These are phyloP conservation scores for Austroboletus olivaceoglutinosus DNA, from an alignment of 1,284 basidiomycete species.

Conservation along the genomic window DNA sequence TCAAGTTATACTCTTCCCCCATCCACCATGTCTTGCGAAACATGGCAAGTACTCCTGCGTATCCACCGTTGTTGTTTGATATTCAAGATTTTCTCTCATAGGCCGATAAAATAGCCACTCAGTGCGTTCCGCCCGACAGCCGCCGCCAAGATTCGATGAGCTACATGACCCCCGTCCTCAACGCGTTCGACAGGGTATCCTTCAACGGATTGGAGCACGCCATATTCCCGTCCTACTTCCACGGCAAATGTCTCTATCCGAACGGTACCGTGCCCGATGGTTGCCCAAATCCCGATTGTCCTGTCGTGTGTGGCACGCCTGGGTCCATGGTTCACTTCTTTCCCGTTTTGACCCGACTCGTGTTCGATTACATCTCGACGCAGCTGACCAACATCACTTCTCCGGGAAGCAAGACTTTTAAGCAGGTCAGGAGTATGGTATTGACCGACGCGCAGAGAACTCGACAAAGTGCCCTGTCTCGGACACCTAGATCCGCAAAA, in stretches of 20 bases:
- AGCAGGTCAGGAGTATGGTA: conserved; percentile 41
- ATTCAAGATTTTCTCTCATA: conserved; percentile 14
- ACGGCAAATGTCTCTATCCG: conserved; percentile 65
- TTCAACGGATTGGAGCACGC: conserved; percentile 45
- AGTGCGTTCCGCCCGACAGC: conserved; percentile 36
- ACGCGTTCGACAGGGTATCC: conserved; percentile 44
- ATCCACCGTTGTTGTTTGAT: neutral
- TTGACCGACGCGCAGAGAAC: conserved; percentile 21
- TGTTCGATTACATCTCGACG: conserved; percentile 44
- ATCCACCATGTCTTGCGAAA: conserved; percentile 17
- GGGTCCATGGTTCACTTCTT: conserved; percentile 73
- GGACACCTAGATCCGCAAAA: conserved; percentile 9
- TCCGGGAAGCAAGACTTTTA: conserved; percentile 41
- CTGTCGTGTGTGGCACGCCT: conserved; percentile 74
- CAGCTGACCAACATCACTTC: conserved; percentile 37
- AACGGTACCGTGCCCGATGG: conserved; percentile 59
- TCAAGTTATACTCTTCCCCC: conserved; percentile 44
- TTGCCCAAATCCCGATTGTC: conserved; percentile 75
- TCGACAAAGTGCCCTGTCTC: conserved; percentile 10
- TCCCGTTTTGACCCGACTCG: conserved; percentile 46
- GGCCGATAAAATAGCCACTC: conserved; percentile 38
- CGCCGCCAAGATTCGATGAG: conserved; percentile 30
- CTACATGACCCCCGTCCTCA: conserved; percentile 48
- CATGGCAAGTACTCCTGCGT: conserved; percentile 16
- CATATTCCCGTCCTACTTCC: conserved; percentile 67